Conservation (phyloP, 2,329 filamentous ascomycete species). For the Clathrospora elynae region DNA sequence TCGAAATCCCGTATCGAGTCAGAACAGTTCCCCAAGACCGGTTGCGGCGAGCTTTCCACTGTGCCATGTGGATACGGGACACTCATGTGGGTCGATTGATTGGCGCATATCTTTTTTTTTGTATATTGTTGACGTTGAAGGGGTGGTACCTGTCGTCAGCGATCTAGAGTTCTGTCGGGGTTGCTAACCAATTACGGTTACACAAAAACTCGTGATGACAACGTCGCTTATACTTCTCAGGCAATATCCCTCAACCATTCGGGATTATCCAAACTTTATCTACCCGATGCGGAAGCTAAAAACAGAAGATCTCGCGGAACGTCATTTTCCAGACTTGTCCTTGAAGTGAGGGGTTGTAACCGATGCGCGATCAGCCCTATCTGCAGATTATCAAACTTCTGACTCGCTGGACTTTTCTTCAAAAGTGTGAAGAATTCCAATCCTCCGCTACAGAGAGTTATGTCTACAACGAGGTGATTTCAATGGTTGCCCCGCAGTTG, state of each 20-base stretch:
- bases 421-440: too few relatives aligned
- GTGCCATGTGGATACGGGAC: slow-evolving; percentile 24
- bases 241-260: slow-evolving; percentile 25
- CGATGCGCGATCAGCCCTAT: slow-evolving; percentile 6
- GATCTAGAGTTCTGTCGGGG: slow-evolving; percentile 22
- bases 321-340: slow-evolving; percentile 17
- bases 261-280: slow-evolving; percentile 38
- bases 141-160: slow-evolving; percentile 33
- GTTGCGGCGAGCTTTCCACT: slow-evolving; percentile 16
- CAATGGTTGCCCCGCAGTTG: slow-evolving; percentile 24
- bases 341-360: slow-evolving; percentile 6
- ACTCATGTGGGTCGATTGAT: slow-evolving; percentile 22
- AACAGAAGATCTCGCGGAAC: slow-evolving; percentile 38
- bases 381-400: not conserved
- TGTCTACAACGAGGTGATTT: slow-evolving; percentile 20
- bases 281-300: slow-evolving; percentile 43
- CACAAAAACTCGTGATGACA: slow-evolving; percentile 21
- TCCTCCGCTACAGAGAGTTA: slow-evolving; percentile 1
- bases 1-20: slow-evolving; percentile 19
- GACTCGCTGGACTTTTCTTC: slow-evolving; percentile 17
- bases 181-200: slow-evolving; percentile 15
- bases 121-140: slow-evolving; percentile 34
- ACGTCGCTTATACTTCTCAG: slow-evolving; percentile 14
- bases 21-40: slow-evolving; percentile 13
- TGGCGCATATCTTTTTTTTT: slow-evolving; percentile 21